Base-by-base conservation (phyloP, 768 basidiomycete genomes). In the Lactarius pseudohatsudake region DNA sequence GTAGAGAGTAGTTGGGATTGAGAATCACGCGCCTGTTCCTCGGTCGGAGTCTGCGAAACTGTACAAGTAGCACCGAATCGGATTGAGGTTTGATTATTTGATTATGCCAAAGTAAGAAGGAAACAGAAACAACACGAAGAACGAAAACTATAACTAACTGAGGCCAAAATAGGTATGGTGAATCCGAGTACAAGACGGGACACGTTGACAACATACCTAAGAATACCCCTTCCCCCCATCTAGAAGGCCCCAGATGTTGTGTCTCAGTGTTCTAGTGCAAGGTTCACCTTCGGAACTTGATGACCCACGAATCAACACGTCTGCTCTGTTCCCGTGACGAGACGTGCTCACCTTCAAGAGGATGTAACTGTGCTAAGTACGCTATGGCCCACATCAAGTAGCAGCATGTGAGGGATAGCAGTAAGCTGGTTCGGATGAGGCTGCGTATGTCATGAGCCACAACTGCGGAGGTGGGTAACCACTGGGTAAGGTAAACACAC, bases 311-410 rank as follows among this genome's bases (percentile, higher is more conserved):
- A 68, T 63, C 58, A 32, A 34, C 18, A 22, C 2, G 16, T 20
- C 9, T 13, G 15, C 20, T 8, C 18, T 13, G 45, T 1, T 18
- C 15, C 18, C 18, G 26, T 38, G 54, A 56, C 10, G 13, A 28
- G 16, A 78, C 86, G 68, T 3, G 56, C 60, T 16, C 70, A 96
- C 96, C 79, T 73, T 96, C 87, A 59, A 98, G 82, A 43, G 96
- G 96, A 74, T 98, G 88, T 59, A 97, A 77, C 74, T 98, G 96
- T 1, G 95, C 94, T 75, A 97, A 82, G 78, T 96, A 98, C n/a
- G 96, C 95, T 74, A 96, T 86, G 79, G 90, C 90, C 96, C 96
- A 98, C 87, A 98, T 89, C 72, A 98, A 85, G 80, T 95, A 98
- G 78, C 92, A 96, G 63, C 85, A 89, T 3, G 86, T 80, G 20